A percentile compares a stretch with the other conserved stretches of the same genome.
phyloP scores from a whole-genome alignment of 2,329 filamentous ascomycete species.

The Cercospora citrullina region DNA sequence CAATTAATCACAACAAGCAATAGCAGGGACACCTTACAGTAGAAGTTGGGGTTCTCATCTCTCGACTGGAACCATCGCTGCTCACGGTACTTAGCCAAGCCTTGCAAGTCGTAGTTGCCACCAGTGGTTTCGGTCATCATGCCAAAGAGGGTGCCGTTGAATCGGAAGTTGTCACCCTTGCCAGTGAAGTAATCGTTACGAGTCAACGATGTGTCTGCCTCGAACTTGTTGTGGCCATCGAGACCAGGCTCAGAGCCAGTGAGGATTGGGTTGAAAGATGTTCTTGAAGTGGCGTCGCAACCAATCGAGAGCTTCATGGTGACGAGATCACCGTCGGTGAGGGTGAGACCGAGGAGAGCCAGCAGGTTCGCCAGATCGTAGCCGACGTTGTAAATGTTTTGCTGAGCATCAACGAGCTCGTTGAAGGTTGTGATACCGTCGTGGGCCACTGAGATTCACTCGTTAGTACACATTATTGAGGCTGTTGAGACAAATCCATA shows the following conservation, averaged over 20 bases:
- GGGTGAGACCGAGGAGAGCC: slow-evolving; percentile 43
- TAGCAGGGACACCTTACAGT: slow-evolving; percentile 25
- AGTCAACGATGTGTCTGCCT: slow-evolving; percentile 44
- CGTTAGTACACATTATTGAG: background rate
- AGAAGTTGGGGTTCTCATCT: slow-evolving; percentile 46
- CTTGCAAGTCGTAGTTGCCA: slow-evolving; percentile 43
- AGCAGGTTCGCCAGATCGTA: slow-evolving; percentile 46
- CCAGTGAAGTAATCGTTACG: slow-evolving; percentile 45
- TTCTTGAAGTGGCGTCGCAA: slow-evolving; percentile 38
- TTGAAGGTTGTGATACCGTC: slow-evolving; percentile 45
- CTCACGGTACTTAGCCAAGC: slow-evolving; percentile 43
- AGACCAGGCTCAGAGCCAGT: slow-evolving; percentile 46
- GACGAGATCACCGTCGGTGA: slow-evolving; percentile 45
- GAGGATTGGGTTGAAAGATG: slow-evolving; percentile 38
- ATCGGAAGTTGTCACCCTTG: slow-evolving; percentile 42
- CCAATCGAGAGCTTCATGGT: slow-evolving; percentile 48
- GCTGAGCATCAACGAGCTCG: slow-evolving; percentile 48
- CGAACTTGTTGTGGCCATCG: slow-evolving; percentile 49
- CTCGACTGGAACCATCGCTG: slow-evolving; percentile 44
- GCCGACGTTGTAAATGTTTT: slow-evolving; percentile 49
- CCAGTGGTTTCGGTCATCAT: slow-evolving; percentile 40
- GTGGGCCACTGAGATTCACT: slow-evolving; percentile 35
- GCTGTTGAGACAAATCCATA: background rate
- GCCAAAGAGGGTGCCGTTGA: slow-evolving; percentile 45
- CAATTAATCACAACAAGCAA: too few relatives aligned